These are phyloP conservation scores for Eucommia ulmoides DNA, from an alignment of 257 asterid genomes.

Conservation along the genomic window DNA sequence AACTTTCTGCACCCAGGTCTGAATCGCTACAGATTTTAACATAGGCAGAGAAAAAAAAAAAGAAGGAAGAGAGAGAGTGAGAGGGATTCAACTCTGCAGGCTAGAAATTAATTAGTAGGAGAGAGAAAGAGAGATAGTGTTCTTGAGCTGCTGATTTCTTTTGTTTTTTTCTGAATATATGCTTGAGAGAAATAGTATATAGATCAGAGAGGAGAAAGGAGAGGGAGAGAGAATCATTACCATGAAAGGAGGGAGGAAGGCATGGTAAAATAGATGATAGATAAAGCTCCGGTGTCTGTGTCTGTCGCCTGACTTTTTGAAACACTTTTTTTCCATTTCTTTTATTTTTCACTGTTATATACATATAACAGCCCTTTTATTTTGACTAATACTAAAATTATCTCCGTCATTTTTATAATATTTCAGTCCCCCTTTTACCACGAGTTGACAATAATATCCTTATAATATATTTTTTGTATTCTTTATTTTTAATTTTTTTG, in stretches of 20 bases:
- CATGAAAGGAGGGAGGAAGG: constrained; percentile 3
- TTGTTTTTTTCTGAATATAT: constrained; percentile 18
- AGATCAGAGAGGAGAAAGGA: too few relatives aligned
- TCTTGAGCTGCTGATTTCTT: constrained; percentile 13
- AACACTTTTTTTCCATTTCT: not conserved
- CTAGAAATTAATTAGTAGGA: constrained; percentile 8
- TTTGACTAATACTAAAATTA: too few relatives aligned
- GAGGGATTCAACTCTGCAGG: constrained; percentile 18
- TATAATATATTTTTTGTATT: too few relatives aligned
- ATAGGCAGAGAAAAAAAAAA: constrained; percentile 19
- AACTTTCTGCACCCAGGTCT: constrained; percentile 49
- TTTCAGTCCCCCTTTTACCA: too few relatives aligned
- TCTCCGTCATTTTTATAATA: too few relatives aligned
- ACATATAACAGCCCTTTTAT: too few relatives aligned
- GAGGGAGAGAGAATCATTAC: too few relatives aligned
- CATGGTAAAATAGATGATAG: constrained; percentile 2
- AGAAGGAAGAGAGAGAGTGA: too few relatives aligned
- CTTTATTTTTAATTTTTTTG: too few relatives aligned
- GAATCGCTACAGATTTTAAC: constrained; percentile 30
- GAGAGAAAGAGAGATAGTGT: constrained; percentile 1
- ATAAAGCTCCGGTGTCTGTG: constrained; percentile 35
- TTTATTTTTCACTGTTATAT: not conserved
- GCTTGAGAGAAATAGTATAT: too few relatives aligned
- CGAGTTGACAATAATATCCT: too few relatives aligned
- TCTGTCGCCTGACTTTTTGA: constrained; percentile 14